Evolutionary conservation across 2,329 filamentous ascomycete genomes (phyloP), one percentile per base, ranked within the genome.

Genomic region (Sclerotinia sclerotiorum): DNA sequence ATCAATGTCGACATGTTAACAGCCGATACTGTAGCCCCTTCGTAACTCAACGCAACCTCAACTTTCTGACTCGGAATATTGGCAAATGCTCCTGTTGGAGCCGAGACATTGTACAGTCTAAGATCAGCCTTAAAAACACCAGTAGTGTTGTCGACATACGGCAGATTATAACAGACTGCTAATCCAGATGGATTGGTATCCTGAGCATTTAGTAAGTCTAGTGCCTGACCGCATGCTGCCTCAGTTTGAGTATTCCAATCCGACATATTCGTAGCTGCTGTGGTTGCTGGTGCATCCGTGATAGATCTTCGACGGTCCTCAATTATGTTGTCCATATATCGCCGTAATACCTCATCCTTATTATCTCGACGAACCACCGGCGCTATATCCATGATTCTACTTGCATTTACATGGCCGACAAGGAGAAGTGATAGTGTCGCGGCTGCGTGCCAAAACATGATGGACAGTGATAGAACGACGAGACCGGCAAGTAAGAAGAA

Each of bases 111-210:
- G 80, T 88, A 95, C 69, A 95, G 81, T 66, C 91, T 84, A 63
- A 95, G 79, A 77, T 95, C 92, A 42, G 91, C 91, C 78, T 91
- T 86, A 77, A 95, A 95, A 21, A 87, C 81, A 42, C 91, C 91
- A 0, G 85, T 88, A 5, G 79, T 79, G 73, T 85, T 87, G 79
- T 94, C 85, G 68, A 93, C 84, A 51, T 86, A 87, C 0, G 89
- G 88, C 32, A 96, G 79, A 77, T 95, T 96, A 81, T 94, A 95
- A 84, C 92, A 96, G 60, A 92, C 86, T 69, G 89, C 90, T 60
- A 92, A 86, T 63, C 92, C 92, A 13, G 90, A 90, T 6, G 90
- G 90, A 73, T 94, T 94, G 32, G 85, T 84, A 54, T 88, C 85
- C 69, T 83, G 81, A 15, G 79, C 80, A 19, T 82, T 81, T 61